These are phyloP conservation scores for Sclerotiophoma versabilis DNA, from an alignment of 2,329 filamentous ascomycete species.

Conservation along the genomic window DNA sequence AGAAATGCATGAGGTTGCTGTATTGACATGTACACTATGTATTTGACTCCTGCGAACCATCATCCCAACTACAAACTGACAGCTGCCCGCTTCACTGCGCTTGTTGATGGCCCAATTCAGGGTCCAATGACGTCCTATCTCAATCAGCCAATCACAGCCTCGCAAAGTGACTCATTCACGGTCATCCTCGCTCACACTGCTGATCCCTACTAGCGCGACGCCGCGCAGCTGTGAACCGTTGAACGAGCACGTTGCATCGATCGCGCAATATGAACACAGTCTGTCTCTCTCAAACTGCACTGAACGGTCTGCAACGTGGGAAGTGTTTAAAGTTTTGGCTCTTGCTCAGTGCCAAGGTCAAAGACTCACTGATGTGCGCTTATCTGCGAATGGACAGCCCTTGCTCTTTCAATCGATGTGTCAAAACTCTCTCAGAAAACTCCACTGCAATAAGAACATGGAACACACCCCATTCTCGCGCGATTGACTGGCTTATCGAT, in stretches of 20 bases:
- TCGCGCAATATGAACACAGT: neutral
- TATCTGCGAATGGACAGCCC: neutral
- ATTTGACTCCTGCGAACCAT: too few species aligned
- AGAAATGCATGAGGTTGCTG: neutral
- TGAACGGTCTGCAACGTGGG: neutral
- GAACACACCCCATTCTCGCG: too few species aligned
- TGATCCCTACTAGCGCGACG: slow-evolving; percentile 3
- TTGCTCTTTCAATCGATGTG: too few species aligned
- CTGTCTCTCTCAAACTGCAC: neutral
- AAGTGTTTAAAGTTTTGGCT: neutral
- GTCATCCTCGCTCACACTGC: slow-evolving; percentile 20
- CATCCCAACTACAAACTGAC: too few species aligned
- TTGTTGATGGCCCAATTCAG: too few species aligned
- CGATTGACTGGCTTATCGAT: too few species aligned
- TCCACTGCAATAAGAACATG: too few species aligned
- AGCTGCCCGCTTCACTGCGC: too few species aligned
- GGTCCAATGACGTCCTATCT: slow-evolving; percentile 5
- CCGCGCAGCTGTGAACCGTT: neutral
- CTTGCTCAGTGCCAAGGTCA: neutral
- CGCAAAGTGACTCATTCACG: slow-evolving; percentile 24
- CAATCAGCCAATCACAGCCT: neutral
- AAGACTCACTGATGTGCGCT: neutral
- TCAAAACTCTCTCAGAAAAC: too few species aligned
- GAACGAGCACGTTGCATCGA: neutral
- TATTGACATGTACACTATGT: neutral